Conservation (phyloP, 805 yeast genomes). For the Pichia insulana region DNA sequence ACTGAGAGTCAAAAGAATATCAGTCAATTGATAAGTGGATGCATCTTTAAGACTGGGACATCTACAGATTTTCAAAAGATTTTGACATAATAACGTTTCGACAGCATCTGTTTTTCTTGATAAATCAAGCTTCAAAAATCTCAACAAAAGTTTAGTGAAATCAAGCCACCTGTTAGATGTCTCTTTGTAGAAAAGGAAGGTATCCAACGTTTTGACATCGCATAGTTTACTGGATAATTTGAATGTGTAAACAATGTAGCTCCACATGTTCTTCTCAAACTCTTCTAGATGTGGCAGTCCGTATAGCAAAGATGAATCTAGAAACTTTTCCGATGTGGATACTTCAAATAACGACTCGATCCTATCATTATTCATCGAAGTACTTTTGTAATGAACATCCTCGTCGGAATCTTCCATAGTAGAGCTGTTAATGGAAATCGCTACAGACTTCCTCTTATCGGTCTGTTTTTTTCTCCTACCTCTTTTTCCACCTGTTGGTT, state of each 20-base stretch:
- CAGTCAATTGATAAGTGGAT: neutral
- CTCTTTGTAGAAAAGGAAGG: conserved; percentile 5
- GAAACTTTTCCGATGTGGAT: conserved; percentile 6
- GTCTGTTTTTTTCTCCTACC: neutral
- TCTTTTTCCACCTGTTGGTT: conserved; percentile 1
- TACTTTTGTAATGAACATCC: neutral
- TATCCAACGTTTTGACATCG: conserved; percentile 1
- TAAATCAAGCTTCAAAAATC: conserved; percentile 5
- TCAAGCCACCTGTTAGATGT: conserved; percentile 10
- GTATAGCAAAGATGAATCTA: conserved; percentile 1
- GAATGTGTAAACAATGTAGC: conserved; percentile 3
- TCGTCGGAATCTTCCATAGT: conserved; percentile 1
- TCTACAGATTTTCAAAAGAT: neutral
- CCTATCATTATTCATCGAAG: neutral
- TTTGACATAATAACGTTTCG: neutral
- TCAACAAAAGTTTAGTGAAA: conserved; percentile 1
- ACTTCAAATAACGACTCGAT: conserved; percentile 3
- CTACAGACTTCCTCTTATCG: neutral
- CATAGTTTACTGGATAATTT: conserved; percentile 5
- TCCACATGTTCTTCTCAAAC: conserved; percentile 6
- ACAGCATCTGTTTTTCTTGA: neutral
- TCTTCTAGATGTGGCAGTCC: conserved; percentile 4
- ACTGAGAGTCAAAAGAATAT: conserved; percentile 3
- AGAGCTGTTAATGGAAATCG: neutral
- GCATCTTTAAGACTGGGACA: neutral